Conservation (phyloP, 805 yeast species). For the Metschnikowia hibisci region DNA sequence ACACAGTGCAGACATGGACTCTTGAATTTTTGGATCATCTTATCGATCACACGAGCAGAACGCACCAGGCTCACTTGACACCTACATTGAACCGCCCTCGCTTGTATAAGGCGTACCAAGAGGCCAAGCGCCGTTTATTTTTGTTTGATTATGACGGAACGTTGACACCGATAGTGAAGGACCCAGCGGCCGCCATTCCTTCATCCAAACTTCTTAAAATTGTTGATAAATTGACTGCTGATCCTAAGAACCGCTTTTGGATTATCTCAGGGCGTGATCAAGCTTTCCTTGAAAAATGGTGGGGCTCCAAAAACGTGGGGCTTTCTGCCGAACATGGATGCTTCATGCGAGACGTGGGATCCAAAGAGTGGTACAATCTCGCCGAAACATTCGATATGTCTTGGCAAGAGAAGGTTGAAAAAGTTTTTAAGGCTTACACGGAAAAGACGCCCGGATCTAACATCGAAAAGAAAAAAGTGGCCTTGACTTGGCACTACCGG, state of each 20-base stretch:
- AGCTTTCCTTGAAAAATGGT: constrained; percentile 80
- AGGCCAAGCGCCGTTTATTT: constrained; percentile 68
- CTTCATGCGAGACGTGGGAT: constrained; percentile 73
- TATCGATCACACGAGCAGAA: constrained; percentile 35
- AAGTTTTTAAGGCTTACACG: constrained; percentile 69
- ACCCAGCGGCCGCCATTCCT: constrained; percentile 98
- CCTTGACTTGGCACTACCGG: constrained; percentile 97
- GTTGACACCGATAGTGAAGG: constrained; percentile 90
- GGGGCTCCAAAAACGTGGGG: constrained; percentile 72
- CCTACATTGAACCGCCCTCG: constrained; percentile 79
- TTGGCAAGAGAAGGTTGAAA: constrained; percentile 85
- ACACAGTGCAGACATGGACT: constrained; percentile 82
- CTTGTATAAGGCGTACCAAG: constrained; percentile 54
- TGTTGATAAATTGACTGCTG: constrained; percentile 58
- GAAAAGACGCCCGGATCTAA: constrained; percentile 87
- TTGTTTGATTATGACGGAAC: constrained; percentile 98
- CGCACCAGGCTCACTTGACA: constrained; percentile 44
- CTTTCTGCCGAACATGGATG: constrained; percentile 98
- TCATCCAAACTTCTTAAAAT: constrained; percentile 63
- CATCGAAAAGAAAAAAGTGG: constrained; percentile 86
- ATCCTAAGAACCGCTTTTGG: constrained; percentile 87
- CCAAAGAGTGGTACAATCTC: constrained; percentile 73
- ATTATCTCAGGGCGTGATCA: constrained; percentile 95
- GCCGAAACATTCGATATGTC: constrained; percentile 84
- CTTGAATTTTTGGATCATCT: constrained; percentile 52